Percentiles rank a stretch among this genome's conserved stretches.
These are phyloP conservation scores for Podochytrium sp. DNA, from an alignment of 192 early-diverging fungal genomes.

Conservation along the genomic window DNA sequence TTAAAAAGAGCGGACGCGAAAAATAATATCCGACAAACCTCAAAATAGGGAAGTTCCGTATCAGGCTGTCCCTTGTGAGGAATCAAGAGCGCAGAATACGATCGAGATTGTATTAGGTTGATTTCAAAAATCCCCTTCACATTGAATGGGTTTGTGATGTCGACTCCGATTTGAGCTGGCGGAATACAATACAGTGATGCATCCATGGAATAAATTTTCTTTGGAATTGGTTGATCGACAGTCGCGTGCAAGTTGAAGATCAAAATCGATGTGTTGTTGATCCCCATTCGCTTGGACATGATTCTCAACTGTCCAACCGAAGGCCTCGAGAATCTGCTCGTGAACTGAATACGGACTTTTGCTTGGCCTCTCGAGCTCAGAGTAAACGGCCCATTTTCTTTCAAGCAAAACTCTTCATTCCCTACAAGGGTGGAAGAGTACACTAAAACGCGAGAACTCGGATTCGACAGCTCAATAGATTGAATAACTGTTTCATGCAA, in stretches of 20 bases:
- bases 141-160: constrained; percentile 48
- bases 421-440: constrained; percentile 44
- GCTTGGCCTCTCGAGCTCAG: constrained; percentile 21
- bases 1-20: too few species aligned
- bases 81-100: constrained; percentile 17
- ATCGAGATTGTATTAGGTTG: constrained; percentile 29
- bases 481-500: constrained; percentile 46
- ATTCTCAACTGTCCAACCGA: constrained; percentile 38
- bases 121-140: constrained; percentile 40
- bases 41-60: constrained; percentile 8
- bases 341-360: constrained; percentile 41
- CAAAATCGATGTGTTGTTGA: constrained; percentile 46
- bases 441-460: constrained; percentile 27
- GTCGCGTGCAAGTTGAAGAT: constrained; percentile 41
- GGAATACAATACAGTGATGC: constrained; percentile 49
- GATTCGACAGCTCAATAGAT: constrained; percentile 50
- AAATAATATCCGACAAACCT: too few species aligned
- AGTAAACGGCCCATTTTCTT: background rate
- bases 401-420: constrained; percentile 30
- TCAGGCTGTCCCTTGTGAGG: constrained; percentile 7
- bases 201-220: constrained; percentile 32
- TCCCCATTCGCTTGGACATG: constrained; percentile 45
- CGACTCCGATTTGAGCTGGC: constrained; percentile 34
- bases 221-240: constrained; percentile 38
- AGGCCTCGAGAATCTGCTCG: constrained; percentile 41